phyloP scores from a whole-genome alignment of 2,329 filamentous ascomycete species.

The Xylaria sp. region DNA sequence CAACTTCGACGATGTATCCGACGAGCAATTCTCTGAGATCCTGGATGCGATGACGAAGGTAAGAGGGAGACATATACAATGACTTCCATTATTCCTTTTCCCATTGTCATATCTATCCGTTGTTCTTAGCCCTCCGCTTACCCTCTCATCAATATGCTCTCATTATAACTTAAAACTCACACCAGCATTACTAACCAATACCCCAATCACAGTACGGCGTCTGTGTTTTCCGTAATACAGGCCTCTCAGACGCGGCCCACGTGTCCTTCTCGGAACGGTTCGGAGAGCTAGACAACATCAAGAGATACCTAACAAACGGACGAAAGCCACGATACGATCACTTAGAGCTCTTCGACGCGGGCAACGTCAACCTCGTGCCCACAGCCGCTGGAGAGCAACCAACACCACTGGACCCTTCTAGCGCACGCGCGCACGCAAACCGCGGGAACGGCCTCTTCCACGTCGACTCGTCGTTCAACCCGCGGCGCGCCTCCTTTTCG shows the following conservation, averaged over 20 bases:
- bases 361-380: slow-evolving; percentile 55
- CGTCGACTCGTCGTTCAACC: slow-evolving; percentile 65
- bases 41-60: slow-evolving; percentile 51
- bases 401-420: slow-evolving; percentile 37
- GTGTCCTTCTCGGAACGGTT: slow-evolving; percentile 61
- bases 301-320: slow-evolving; percentile 58
- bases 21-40: slow-evolving; percentile 50
- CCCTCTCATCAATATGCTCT: neutral
- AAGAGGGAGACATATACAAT: neutral
- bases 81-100: neutral
- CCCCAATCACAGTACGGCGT: slow-evolving; percentile 58
- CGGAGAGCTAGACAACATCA: slow-evolving; percentile 66
- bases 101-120: neutral
- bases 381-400: neutral
- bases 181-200: neutral
- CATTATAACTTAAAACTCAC: no score
- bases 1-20: slow-evolving; percentile 48
- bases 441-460: slow-evolving; percentile 64
- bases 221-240: slow-evolving; percentile 61
- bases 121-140: no score
- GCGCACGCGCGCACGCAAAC: slow-evolving; percentile 41
- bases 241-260: slow-evolving; percentile 61
- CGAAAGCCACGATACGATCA: slow-evolving; percentile 59
- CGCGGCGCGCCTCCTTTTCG: slow-evolving; percentile 62
- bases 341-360: slow-evolving; percentile 66